Percentiles rank a stretch among this genome's conserved stretches.
phyloP scores from a whole-genome alignment of 2,329 filamentous ascomycete genomes.

The Orbilia quercus region DNA sequence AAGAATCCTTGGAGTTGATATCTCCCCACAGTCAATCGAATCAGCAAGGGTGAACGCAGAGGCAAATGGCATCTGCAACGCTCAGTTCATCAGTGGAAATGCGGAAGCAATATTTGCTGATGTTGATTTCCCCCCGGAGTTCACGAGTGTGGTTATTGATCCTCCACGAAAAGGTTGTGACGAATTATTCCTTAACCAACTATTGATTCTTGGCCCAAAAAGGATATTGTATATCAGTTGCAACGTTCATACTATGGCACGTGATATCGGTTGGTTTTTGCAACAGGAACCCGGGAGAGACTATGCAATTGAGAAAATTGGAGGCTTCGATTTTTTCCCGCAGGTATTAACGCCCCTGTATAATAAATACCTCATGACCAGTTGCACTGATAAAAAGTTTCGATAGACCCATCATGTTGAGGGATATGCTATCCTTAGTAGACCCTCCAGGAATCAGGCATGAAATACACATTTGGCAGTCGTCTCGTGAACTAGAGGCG shows the following conservation, averaged over 20 bases:
- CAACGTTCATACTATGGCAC: slow-evolving; percentile 96
- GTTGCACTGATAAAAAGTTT: background rate
- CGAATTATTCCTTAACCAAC: slow-evolving; percentile 80
- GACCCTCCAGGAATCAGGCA: background rate
- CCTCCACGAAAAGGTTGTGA: slow-evolving; percentile 97
- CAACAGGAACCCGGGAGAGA: slow-evolving; percentile 70
- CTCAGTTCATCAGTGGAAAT: slow-evolving; percentile 88
- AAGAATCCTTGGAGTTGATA: slow-evolving; percentile 77
- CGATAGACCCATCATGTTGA: slow-evolving; percentile 73
- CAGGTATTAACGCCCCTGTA: slow-evolving; percentile 65
- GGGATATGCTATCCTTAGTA: slow-evolving; percentile 72
- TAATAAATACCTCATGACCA: too few relatives aligned
- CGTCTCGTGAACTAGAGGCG: too few relatives aligned
- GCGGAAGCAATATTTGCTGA: slow-evolving; percentile 83
- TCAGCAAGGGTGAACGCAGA: slow-evolving; percentile 82
- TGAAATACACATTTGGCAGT: background rate
- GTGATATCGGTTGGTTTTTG: slow-evolving; percentile 89
- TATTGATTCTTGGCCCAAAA: slow-evolving; percentile 79
- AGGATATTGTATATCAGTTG: slow-evolving; percentile 94
- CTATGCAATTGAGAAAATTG: slow-evolving; percentile 89
- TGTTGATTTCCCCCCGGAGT: slow-evolving; percentile 77
- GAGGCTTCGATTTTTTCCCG: slow-evolving; percentile 97
- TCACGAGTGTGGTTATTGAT: slow-evolving; percentile 94
- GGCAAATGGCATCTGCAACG: slow-evolving; percentile 79
- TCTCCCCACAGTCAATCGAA: slow-evolving; percentile 79